Conservation (phyloP, 495 filamentous ascomycete genomes). For the Talaromyces wortmannii region DNA sequence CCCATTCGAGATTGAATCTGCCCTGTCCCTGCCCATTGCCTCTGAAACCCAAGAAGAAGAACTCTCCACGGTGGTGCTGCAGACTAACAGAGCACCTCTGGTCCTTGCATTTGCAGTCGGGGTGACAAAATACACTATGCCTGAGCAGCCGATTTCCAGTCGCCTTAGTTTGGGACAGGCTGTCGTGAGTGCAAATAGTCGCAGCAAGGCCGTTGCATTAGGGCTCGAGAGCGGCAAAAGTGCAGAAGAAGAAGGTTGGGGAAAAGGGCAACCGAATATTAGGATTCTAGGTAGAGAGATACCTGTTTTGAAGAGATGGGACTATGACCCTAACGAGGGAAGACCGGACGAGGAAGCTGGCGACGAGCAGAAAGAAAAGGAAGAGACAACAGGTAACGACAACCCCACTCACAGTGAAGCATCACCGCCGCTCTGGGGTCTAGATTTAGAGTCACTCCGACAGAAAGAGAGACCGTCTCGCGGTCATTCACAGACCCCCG, state of each 20-base stretch:
- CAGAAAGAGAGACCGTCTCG: conserved; percentile 8
- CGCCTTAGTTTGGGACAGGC: conserved; percentile 73
- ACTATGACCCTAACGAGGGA: conserved; percentile 58
- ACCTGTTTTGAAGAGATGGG: conserved; percentile 66
- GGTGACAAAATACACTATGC: conserved; percentile 71
- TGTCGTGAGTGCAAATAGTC: conserved; percentile 69
- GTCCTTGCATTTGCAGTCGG: conserved; percentile 74
- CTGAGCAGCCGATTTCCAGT: conserved; percentile 75
- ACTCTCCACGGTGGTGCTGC: conserved; percentile 48
- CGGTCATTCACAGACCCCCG: conserved; percentile 24
- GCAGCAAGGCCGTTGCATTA: conserved; percentile 65
- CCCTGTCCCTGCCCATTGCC: conserved; percentile 53
- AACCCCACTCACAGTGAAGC: no score
- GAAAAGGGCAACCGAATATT: conserved; percentile 64
- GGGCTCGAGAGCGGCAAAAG: conserved; percentile 60
- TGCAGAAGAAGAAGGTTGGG: conserved; percentile 67
- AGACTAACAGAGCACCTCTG: conserved; percentile 74
- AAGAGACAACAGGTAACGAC: conserved; percentile 5
- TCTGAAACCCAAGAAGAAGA: conserved; percentile 46
- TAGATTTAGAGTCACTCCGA: conserved; percentile 65
- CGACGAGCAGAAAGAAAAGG: conserved; percentile 6
- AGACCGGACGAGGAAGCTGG: conserved; percentile 14
- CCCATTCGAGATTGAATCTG: conserved; percentile 58
- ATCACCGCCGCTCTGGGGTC: conserved; percentile 61
- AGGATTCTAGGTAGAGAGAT: conserved; percentile 66